Conservation (phyloP, 257 asterid genomes). For the Solanum piurae region DNA sequence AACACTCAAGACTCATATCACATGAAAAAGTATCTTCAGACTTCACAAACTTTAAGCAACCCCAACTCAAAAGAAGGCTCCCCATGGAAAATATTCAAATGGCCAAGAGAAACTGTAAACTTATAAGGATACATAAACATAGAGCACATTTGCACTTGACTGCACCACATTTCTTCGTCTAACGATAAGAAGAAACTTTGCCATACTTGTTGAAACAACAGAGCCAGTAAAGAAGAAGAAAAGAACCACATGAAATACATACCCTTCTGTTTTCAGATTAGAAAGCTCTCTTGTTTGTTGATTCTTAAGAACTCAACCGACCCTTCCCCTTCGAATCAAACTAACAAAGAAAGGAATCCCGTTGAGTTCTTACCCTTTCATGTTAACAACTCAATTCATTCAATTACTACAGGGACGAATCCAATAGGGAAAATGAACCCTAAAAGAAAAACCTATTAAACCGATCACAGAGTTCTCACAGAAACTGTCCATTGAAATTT, state of each 20-base stretch:
- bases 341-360: background rate
- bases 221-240: background rate
- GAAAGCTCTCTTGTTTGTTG: background rate
- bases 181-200: background rate
- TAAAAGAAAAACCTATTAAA: background rate
- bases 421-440: too few relatives aligned
- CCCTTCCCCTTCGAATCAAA: background rate
- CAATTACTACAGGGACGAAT: background rate
- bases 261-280: background rate
- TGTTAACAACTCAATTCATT: background rate
- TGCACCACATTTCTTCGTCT: background rate
- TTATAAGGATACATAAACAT: background rate
- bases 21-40: background rate
- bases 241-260: background rate
- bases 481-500: background rate
- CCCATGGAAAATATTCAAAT: background rate
- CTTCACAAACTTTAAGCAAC: background rate
- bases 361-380: background rate
- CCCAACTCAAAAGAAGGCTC: too few relatives aligned
- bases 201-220: background rate
- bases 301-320: background rate
- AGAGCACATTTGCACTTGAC: background rate
- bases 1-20: background rate
- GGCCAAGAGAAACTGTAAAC: background rate
- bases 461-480: background rate